Percentiles rank a stretch among this genome's conserved stretches.
These are phyloP conservation scores for Endoconidiophora polonica DNA, from an alignment of 2,329 filamentous ascomycete species.

Conservation along the genomic window DNA sequence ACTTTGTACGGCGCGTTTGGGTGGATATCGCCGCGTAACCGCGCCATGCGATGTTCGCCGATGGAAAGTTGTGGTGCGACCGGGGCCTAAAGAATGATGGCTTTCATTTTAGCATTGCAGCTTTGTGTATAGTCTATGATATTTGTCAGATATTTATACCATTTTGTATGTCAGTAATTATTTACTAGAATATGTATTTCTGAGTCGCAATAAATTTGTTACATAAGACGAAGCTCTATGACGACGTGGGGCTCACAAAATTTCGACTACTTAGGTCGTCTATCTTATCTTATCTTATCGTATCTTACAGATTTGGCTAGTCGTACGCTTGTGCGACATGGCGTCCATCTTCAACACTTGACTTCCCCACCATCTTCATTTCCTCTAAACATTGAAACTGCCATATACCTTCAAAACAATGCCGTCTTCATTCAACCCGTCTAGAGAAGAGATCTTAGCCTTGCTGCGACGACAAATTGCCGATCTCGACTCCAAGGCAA, in stretches of 20 bases:
- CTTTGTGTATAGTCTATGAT: too few relatives aligned
- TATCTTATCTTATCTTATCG: slow-evolving; percentile 9
- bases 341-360: neutral
- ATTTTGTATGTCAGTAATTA: neutral
- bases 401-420: too few relatives aligned
- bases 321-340: slow-evolving; percentile 12
- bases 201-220: too few relatives aligned
- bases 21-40: slow-evolving; percentile 31
- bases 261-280: neutral
- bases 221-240: too few relatives aligned
- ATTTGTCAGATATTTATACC: neutral
- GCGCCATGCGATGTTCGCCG: slow-evolving; percentile 37
- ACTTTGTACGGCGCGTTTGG: slow-evolving; percentile 34
- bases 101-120: neutral
- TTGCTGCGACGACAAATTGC: neutral
- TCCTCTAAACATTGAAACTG: neutral
- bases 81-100: slow-evolving; percentile 13
- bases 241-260: slow-evolving; percentile 3
- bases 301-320: too few relatives aligned
- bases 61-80: slow-evolving; percentile 37
- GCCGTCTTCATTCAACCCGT: neutral
- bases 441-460: slow-evolving; percentile 27
- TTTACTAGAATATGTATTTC: too few relatives aligned
- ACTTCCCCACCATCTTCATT: neutral
- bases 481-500: neutral